Evolutionary conservation across 768 basidiomycete genomes (phyloP).

Genomic region (Suillus luteus): DNA sequence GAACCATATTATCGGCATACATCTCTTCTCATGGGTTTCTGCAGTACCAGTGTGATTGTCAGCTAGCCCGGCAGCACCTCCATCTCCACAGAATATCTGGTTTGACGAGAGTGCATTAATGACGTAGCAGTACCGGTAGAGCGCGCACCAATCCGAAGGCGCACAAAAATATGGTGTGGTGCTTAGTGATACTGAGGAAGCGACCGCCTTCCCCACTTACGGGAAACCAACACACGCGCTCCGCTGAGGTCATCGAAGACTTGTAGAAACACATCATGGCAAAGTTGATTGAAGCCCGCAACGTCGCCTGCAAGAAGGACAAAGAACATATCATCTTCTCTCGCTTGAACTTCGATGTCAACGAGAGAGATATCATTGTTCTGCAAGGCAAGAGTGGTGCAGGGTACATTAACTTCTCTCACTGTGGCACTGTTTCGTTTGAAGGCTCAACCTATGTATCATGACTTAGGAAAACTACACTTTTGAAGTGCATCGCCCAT

Average conservation of each 20-base stretch:
- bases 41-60: conserved; percentile 3
- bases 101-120: neutral
- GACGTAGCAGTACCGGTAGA: neutral
- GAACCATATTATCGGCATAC: conserved; percentile 23
- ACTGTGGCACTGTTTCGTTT: neutral
- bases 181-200: neutral
- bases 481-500: conserved; percentile 85
- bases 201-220: neutral
- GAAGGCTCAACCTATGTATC: neutral
- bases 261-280: conserved; percentile 15
- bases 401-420: conserved; percentile 45
- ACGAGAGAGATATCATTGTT: conserved; percentile 74
- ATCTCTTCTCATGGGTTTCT: conserved; percentile 18
- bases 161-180: neutral
- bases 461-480: conserved; percentile 57
- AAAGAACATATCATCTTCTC: conserved; percentile 55
- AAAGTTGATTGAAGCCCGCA: conserved; percentile 52
- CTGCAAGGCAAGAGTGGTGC: conserved; percentile 81
- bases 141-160: neutral
- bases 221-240: neutral
- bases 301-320: conserved; percentile 51
- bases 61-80: neutral
- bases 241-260: neutral
- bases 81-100: neutral
- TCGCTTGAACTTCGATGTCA: conserved; percentile 60